Percentiles rank a stretch among this genome's conserved stretches.
Evolutionary conservation across 257 asterid species (phyloP).

Genomic region (Solanum pinnatisectum): DNA sequence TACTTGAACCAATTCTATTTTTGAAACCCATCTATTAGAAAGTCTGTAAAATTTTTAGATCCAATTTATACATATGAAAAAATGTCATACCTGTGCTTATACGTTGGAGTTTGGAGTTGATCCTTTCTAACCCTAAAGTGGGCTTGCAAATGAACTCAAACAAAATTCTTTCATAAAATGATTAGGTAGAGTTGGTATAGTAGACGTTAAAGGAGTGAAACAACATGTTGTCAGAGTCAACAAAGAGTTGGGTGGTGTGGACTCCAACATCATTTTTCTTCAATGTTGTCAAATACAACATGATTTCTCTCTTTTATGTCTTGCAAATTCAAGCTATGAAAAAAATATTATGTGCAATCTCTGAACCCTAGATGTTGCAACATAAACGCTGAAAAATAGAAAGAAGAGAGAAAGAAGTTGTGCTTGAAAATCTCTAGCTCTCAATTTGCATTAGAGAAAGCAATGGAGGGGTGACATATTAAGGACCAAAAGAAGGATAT

Average conservation of each 20-base stretch:
- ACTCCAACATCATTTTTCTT: too few species aligned
- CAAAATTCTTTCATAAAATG: too few species aligned
- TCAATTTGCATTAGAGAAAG: background rate
- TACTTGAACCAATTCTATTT: background rate
- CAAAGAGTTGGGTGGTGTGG: too few species aligned
- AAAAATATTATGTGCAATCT: too few species aligned
- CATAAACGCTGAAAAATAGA: too few species aligned
- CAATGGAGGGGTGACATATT: background rate
- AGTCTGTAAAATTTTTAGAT: background rate
- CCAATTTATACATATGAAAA: background rate
- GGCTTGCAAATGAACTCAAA: too few species aligned
- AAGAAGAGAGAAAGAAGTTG: background rate
- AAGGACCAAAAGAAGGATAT: background rate
- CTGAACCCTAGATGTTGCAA: too few species aligned
- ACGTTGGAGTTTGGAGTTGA: background rate
- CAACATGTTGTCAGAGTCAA: too few species aligned
- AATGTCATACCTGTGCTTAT: background rate
- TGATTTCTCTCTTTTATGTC: too few species aligned
- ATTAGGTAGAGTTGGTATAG: slow-evolving; percentile 18
- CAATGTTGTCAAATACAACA: too few species aligned
- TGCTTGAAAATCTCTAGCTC: background rate
- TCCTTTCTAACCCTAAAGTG: background rate
- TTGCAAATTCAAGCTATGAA: too few species aligned
- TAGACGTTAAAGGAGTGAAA: background rate
- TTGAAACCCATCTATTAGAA: background rate